These are phyloP conservation scores for Alternaria dauci DNA, from an alignment of 2,329 filamentous ascomycete genomes.

Conservation along the genomic window DNA sequence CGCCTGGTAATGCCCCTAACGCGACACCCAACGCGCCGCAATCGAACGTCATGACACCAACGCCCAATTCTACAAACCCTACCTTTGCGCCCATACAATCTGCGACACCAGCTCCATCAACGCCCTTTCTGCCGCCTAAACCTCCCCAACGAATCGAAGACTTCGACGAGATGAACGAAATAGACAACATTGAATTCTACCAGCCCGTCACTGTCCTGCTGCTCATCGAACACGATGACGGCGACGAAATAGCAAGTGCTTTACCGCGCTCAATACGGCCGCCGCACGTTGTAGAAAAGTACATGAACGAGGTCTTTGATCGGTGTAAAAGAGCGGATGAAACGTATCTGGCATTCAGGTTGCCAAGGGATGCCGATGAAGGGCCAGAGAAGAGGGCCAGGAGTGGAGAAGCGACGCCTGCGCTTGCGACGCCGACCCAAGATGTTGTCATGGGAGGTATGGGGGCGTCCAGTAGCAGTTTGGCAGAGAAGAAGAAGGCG, in stretches of 20 bases:
- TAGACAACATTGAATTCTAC: slow-evolving; percentile 60
- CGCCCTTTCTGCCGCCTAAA: slow-evolving; percentile 37
- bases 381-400: slow-evolving; percentile 23
- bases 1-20: slow-evolving; percentile 10
- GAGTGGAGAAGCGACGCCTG: slow-evolving; percentile 34
- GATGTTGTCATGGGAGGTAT: slow-evolving; percentile 28
- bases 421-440: slow-evolving; percentile 25
- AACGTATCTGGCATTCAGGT: slow-evolving; percentile 63
- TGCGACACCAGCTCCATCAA: slow-evolving; percentile 16
- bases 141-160: slow-evolving; percentile 47
- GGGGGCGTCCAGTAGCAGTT: slow-evolving; percentile 7
- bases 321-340: slow-evolving; percentile 64
- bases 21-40: slow-evolving; percentile 15
- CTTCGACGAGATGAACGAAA: slow-evolving; percentile 57
- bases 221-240: slow-evolving; percentile 59
- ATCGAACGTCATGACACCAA: slow-evolving; percentile 11
- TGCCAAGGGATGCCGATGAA: slow-evolving; percentile 57
- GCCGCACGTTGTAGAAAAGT: slow-evolving; percentile 48
- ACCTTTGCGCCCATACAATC: slow-evolving; percentile 25
- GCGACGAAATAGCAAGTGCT: slow-evolving; percentile 57
- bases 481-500: slow-evolving; percentile 34
- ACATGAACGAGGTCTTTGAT: slow-evolving; percentile 60
- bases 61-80: slow-evolving; percentile 13
- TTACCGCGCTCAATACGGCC: slow-evolving; percentile 64
- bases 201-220: slow-evolving; percentile 75